Evolutionary conservation across 805 yeast species (phyloP).

Genomic region (Danielozyma ontarioensis): DNA sequence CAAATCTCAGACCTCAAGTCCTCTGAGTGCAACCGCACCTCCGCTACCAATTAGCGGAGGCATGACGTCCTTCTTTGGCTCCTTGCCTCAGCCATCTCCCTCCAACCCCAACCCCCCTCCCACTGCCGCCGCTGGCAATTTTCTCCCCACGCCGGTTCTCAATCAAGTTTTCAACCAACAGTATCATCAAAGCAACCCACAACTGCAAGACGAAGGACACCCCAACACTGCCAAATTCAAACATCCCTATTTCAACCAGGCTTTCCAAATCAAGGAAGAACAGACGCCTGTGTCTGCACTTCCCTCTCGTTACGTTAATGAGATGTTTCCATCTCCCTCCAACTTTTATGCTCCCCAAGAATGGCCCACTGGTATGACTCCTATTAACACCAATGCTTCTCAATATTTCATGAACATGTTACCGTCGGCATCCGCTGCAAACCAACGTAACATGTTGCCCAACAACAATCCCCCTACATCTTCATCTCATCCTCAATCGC

Average conservation of each 20-base stretch:
- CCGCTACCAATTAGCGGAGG: conserved; percentile 19
- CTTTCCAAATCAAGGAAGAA: conserved; percentile 36
- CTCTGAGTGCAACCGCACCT: conserved; percentile 36
- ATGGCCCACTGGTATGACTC: conserved; percentile 36
- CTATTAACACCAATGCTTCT: conserved; percentile 26
- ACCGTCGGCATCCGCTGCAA: conserved; percentile 18
- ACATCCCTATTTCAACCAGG: conserved; percentile 9
- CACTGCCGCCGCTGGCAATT: background rate
- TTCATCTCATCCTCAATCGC: conserved; percentile 9
- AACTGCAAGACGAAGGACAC: background rate
- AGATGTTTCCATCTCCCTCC: conserved; percentile 78
- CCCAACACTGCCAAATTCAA: background rate
- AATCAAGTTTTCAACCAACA: conserved; percentile 29
- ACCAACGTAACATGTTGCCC: conserved; percentile 7
- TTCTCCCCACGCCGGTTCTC: conserved; percentile 28
- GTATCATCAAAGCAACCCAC: conserved; percentile 3
- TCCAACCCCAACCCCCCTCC: conserved; percentile 14
- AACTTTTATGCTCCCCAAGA: conserved; percentile 58
- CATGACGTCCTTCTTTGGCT: conserved; percentile 10
- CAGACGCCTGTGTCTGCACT: conserved; percentile 69
- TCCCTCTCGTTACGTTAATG: conserved; percentile 67
- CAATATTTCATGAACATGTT: conserved; percentile 34
- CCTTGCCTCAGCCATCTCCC: conserved; percentile 27
- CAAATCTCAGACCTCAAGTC: conserved; percentile 38
- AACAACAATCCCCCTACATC: too few relatives aligned